Conservation (phyloP, 1,139 yeast species). For the Scheffersomyces segobiensis region DNA sequence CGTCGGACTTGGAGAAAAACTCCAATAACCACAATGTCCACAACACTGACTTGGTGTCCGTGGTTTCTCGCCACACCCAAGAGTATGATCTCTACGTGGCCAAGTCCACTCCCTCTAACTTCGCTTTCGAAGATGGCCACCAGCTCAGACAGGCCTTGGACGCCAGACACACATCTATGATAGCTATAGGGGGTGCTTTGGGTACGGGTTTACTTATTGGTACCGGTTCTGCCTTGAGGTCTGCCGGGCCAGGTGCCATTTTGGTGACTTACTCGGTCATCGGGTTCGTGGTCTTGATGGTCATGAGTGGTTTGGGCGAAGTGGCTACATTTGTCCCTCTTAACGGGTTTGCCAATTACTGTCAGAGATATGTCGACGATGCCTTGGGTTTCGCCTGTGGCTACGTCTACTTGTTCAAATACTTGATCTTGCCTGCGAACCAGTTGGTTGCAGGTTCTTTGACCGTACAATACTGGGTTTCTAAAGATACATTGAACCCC, state of each 20-base stretch:
- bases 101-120: constrained; percentile 42
- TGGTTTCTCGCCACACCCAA: constrained; percentile 46
- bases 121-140: constrained; percentile 46
- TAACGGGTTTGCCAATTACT: constrained; percentile 73
- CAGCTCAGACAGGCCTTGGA: constrained; percentile 60
- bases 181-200: constrained; percentile 56
- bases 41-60: constrained; percentile 25
- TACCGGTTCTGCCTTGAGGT: constrained; percentile 61
- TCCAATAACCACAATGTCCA: neutral
- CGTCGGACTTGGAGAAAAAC: constrained; percentile 24
- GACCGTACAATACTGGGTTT: constrained; percentile 63
- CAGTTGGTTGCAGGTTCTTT: constrained; percentile 60
- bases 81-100: constrained; percentile 51
- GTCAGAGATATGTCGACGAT: constrained; percentile 66
- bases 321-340: constrained; percentile 73
- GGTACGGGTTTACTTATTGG: constrained; percentile 76
- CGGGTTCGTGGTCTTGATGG: constrained; percentile 65
- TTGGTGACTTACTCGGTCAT: constrained; percentile 60
- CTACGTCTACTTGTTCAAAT: constrained; percentile 61
- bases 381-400: constrained; percentile 79
- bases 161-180: constrained; percentile 75
- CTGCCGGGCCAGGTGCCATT: constrained; percentile 72
- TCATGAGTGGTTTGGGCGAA: constrained; percentile 73
- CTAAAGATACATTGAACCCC: constrained; percentile 46
- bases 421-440: constrained; percentile 66